phyloP scores from a whole-genome alignment of 805 yeast genomes.

The Diddensiella transvaalensis region DNA sequence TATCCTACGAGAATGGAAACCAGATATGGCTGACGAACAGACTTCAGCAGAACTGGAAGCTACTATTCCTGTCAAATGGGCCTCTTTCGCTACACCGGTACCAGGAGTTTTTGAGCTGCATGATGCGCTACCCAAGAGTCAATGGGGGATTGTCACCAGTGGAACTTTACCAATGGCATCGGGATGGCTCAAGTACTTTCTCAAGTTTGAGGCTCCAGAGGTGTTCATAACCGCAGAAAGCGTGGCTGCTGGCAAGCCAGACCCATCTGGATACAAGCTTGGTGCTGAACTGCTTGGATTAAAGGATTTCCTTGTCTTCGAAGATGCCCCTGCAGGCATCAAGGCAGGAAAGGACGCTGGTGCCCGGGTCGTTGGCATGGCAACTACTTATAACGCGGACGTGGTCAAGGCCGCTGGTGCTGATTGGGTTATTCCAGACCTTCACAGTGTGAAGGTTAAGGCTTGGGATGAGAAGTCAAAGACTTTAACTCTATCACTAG shows the following conservation, averaged over 20 bases:
- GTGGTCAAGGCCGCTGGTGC: slow-evolving; percentile 74
- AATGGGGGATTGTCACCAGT: slow-evolving; percentile 84
- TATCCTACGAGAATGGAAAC: slow-evolving; percentile 68
- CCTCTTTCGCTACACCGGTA: slow-evolving; percentile 68
- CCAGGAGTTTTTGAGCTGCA: slow-evolving; percentile 66
- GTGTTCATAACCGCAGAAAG: slow-evolving; percentile 79
- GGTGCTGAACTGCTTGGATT: slow-evolving; percentile 38
- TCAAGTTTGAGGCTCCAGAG: slow-evolving; percentile 60
- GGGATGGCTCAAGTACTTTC: slow-evolving; percentile 67
- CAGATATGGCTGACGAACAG: slow-evolving; percentile 64
- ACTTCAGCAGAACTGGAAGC: slow-evolving; percentile 66
- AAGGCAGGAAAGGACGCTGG: slow-evolving; percentile 82
- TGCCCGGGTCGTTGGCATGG: slow-evolving; percentile 77
- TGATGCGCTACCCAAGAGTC: slow-evolving; percentile 38
- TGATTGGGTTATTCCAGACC: slow-evolving; percentile 73
- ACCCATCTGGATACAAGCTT: slow-evolving; percentile 71
- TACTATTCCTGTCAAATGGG: slow-evolving; percentile 66
- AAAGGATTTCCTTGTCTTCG: slow-evolving; percentile 55
- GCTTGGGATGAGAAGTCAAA: slow-evolving; percentile 45
- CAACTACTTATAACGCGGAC: slow-evolving; percentile 71
- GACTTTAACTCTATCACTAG: slow-evolving; percentile 46
- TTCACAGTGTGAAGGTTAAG: slow-evolving; percentile 57
- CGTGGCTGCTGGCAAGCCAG: slow-evolving; percentile 77
- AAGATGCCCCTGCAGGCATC: slow-evolving; percentile 88
- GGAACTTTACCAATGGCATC: slow-evolving; percentile 76